Evolutionary conservation across 1,284 basidiomycete species (phyloP).

Genomic region (Golubevia pallescens): DNA sequence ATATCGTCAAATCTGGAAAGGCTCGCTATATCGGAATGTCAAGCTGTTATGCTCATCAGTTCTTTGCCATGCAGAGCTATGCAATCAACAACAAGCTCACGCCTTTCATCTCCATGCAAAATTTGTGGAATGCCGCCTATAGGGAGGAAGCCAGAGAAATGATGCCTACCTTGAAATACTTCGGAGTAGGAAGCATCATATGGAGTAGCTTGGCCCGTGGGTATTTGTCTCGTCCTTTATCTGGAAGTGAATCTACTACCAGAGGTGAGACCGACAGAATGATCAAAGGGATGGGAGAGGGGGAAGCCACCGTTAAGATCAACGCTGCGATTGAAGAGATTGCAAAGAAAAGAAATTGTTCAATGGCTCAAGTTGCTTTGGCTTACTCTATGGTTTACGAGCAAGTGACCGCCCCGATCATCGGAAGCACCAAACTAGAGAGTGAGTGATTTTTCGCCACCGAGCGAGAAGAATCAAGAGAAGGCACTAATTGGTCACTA

Average conservation of each 20-base stretch:
- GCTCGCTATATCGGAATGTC: too few species aligned
- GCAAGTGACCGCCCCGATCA: too few species aligned
- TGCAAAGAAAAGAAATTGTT: slow-evolving; percentile 9
- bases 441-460: too few species aligned
- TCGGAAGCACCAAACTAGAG: too few species aligned
- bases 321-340: slow-evolving; percentile 10
- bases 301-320: slow-evolving; percentile 7
- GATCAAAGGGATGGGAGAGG: slow-evolving; percentile 1
- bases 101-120: slow-evolving; percentile 24
- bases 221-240: slow-evolving; percentile 14
- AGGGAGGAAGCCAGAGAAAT: slow-evolving; percentile 20
- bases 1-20: too few species aligned
- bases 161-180: slow-evolving; percentile 15
- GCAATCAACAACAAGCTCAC: too few species aligned
- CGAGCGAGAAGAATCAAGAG: too few species aligned
- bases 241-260: background rate
- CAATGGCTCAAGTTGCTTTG: slow-evolving; percentile 17
- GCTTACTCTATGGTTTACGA: slow-evolving; percentile 13
- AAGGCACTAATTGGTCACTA: too few species aligned
- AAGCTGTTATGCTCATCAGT: too few species aligned
- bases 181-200: slow-evolving; percentile 15
- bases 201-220: slow-evolving; percentile 17
- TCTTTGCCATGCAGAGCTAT: too few species aligned
- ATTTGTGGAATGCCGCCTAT: slow-evolving; percentile 15
- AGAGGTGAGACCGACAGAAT: background rate